Evolutionary conservation across 176 grass and related monocot species (phyloP), one percentile per base, ranked within the genome.

Genomic region (Oryza meridionalis): DNA sequence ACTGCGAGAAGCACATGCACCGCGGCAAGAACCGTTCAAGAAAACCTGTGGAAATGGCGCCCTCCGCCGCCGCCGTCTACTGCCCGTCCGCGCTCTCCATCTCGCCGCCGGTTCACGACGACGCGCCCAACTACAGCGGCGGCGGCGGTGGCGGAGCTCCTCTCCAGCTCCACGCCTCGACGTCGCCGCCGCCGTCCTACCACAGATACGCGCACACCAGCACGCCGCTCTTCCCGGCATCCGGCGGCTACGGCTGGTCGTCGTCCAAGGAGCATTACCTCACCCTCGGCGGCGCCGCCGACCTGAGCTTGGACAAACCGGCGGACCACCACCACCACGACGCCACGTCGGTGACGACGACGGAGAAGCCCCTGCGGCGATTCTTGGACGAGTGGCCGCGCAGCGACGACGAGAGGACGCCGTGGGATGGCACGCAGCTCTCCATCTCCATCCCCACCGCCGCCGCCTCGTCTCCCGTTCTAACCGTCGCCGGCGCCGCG

Each of bases 11-110:
- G 79, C 95, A 97, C 82, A 91, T 97, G 82, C 95, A 97, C 90
- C 88, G 95, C 81, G 95, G 95, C 67, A 97, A 94, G 82, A 93
- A 89, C 88, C 90, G 92, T 97, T 97, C 95, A 94, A 97, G 95
- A 94, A 97, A 97, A 92, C 92, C 92, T 93, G 90, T 94, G 95
- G 95, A 94, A 91, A 70, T 80, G 10, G 27, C 81, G 8, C 43
- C 76, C 12, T 26, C 35, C 16, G 40, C 37, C 3, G 26, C 78
- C 12, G 46, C 53, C 17, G 53, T 58, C 3, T 89, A 89, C 88
- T 66, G 72, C 7, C 78, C 79, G 0, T 73, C 88, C 33, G 37
- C 90, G 10, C 82, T 88, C 53, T 88, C 84, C 81, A 86, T 81
- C 88, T 80, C 84, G 75, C 87, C 85, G 0, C 73, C 78, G 50